These are phyloP conservation scores for Mortierella sp. DNA, from an alignment of 371 early-diverging fungal genomes.

Conservation along the genomic window DNA sequence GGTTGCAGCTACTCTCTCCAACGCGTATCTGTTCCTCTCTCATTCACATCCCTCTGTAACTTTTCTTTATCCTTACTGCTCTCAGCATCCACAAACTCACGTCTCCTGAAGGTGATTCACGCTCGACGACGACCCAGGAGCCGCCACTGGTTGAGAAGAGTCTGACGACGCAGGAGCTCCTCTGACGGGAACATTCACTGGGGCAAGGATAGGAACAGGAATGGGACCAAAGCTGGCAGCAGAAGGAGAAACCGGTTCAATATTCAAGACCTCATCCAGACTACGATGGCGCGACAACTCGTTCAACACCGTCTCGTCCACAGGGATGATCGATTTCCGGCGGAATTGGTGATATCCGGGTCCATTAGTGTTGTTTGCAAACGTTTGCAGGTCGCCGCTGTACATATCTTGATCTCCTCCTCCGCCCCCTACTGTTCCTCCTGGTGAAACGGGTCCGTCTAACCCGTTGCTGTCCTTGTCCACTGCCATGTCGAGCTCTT, in stretches of 20 bases:
- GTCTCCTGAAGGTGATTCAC: not conserved
- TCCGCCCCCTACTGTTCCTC: not conserved
- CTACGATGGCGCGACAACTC: slow-evolving; percentile 87
- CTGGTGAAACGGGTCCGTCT: not conserved
- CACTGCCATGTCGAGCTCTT: slow-evolving; percentile 27
- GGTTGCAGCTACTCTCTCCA: not conserved
- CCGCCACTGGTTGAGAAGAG: not conserved
- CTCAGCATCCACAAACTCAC: not conserved
- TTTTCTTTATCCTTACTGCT: not conserved
- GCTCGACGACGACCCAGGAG: not conserved
- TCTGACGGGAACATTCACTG: not conserved
- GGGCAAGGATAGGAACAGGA: not conserved
- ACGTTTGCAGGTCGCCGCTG: slow-evolving; percentile 50
- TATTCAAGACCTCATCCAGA: slow-evolving; percentile 82
- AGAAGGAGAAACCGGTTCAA: not conserved
- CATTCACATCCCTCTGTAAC: not conserved
- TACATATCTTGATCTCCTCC: slow-evolving; percentile 24
- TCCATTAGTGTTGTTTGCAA: slow-evolving; percentile 61
- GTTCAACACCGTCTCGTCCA: slow-evolving; percentile 84
- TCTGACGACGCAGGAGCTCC: not conserved
- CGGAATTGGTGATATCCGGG: slow-evolving; percentile 82
- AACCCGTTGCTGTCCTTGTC: slow-evolving; percentile 18
- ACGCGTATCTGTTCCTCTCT: not conserved
- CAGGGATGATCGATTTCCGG: slow-evolving; percentile 91
- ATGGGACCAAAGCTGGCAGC: not conserved